Evolutionary conservation across 2,329 filamentous ascomycete species (phyloP).

Genomic region (Scedosporium dehoogii): DNA sequence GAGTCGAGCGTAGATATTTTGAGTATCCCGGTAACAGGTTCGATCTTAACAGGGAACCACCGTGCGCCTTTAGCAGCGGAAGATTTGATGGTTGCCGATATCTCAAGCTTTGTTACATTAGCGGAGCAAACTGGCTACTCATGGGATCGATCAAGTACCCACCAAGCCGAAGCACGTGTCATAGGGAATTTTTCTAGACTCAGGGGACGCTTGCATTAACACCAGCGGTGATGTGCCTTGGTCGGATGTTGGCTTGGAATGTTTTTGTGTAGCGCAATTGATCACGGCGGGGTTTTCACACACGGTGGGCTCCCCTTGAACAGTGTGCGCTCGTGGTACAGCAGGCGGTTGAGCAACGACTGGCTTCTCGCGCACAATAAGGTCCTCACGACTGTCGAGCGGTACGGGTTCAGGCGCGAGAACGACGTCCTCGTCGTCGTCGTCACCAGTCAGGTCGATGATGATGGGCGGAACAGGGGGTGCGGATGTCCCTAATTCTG

Average conservation of each 20-base stretch:
- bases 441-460: conserved; percentile 1
- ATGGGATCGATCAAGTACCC: background rate
- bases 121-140: background rate
- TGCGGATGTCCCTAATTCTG: too few species aligned
- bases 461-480: too few species aligned
- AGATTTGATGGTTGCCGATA: background rate
- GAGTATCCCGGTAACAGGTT: background rate
- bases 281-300: background rate
- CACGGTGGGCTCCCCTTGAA: background rate
- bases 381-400: too few species aligned
- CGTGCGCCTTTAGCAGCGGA: background rate
- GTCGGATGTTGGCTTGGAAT: background rate
- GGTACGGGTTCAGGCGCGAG: background rate
- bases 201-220: background rate
- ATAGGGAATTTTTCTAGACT: background rate
- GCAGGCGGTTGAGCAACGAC: too few species aligned
- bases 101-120: background rate
- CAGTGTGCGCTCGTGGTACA: too few species aligned
- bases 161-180: conserved; percentile 3
- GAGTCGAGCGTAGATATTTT: background rate
- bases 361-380: too few species aligned
- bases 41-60: background rate
- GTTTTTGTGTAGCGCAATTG: background rate
- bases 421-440: background rate
- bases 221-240: background rate